Evolutionary conservation across 495 filamentous ascomycete species (phyloP), one percentile per base, ranked within the genome.

Genomic region (Aspergillus nanangensis): DNA sequence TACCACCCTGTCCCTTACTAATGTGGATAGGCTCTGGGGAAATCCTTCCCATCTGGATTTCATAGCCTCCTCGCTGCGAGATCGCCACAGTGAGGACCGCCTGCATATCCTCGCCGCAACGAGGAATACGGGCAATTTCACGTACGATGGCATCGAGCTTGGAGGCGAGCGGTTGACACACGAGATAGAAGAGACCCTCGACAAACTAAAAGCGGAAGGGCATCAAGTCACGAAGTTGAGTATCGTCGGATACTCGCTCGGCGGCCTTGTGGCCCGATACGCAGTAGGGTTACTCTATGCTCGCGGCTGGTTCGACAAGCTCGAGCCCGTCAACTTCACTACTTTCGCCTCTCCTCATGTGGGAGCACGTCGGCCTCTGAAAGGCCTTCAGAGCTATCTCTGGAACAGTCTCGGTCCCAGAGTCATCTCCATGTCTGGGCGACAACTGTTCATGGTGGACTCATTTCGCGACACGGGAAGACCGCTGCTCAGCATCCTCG

Each of bases 281-380:
- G 85, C 87, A 2, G 77, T 96, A 44, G 93, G 92, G 3, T 63
- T 97, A 51, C 74, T 97, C 2, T 81, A 87, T 56, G 83, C 84
- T 31, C 85, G 83, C 47, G 88, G 88, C 9, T 81, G 82, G 52
- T 81, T 97, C 36, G 83, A 93, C 25, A 76, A 77, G 44, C 66
- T 96, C 14, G 71, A 88, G 57, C 90, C 93, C 14, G 77, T 94
- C 62, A 96, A 96, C 67, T 96, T 96, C 60, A 88, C 87, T 3
- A 94, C 90, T 1, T 96, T 97, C 65, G 92, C 87, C 19, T 82
- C 83, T 13, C 92, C 93, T 15, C 91, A 96, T 66, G 78, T 96
- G 0, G 92, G 92, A 15, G 88, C 92, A 7, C 76, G 88, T 34
- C 81, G 84, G 8, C 90, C 92, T 1, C 65, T 84, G 3, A 71